These are phyloP conservation scores for Plasmodium billcollinsi DNA, from an alignment of 169 alveolate species.

Conservation along the genomic window DNA sequence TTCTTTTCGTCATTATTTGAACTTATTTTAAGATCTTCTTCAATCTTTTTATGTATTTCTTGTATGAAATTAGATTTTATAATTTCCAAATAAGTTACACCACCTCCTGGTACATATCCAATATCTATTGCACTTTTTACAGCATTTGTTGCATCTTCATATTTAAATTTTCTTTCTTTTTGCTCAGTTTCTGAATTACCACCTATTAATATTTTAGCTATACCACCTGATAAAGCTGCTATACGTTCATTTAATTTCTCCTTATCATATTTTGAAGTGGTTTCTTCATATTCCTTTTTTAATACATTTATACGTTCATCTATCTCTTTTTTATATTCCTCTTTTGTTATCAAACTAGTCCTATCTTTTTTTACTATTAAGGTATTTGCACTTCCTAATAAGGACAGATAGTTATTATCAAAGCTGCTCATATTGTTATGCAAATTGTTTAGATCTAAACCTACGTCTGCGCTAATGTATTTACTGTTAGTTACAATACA, in stretches of 20 bases:
- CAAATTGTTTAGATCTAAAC: constrained; percentile 86
- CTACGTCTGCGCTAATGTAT: constrained; percentile 89
- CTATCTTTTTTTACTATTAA: constrained; percentile 91
- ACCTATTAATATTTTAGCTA: constrained; percentile 90
- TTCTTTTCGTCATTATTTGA: constrained; percentile 54
- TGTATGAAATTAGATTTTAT: constrained; percentile 82
- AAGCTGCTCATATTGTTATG: constrained; percentile 81
- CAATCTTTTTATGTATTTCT: constrained; percentile 83
- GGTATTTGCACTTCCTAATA: constrained; percentile 88
- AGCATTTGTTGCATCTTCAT: constrained; percentile 92
- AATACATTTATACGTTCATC: constrained; percentile 75
- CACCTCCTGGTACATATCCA: constrained; percentile 94
- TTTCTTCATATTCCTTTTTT: constrained; percentile 84
- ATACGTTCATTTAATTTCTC: constrained; percentile 90
- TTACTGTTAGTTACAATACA: constrained; percentile 91
- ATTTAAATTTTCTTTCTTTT: constrained; percentile 88
- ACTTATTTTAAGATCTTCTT: constrained; percentile 64
- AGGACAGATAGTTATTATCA: constrained; percentile 64
- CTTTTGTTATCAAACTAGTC: constrained; percentile 88
- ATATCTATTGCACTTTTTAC: constrained; percentile 92
- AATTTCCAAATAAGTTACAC: constrained; percentile 89
- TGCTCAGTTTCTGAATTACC: constrained; percentile 92
- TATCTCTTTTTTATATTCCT: constrained; percentile 80
- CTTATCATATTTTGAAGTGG: constrained; percentile 89
- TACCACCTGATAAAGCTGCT: constrained; percentile 93